These are phyloP conservation scores for Claviceps pusilla DNA, from an alignment of 2,329 filamentous ascomycete species.

Conservation along the genomic window DNA sequence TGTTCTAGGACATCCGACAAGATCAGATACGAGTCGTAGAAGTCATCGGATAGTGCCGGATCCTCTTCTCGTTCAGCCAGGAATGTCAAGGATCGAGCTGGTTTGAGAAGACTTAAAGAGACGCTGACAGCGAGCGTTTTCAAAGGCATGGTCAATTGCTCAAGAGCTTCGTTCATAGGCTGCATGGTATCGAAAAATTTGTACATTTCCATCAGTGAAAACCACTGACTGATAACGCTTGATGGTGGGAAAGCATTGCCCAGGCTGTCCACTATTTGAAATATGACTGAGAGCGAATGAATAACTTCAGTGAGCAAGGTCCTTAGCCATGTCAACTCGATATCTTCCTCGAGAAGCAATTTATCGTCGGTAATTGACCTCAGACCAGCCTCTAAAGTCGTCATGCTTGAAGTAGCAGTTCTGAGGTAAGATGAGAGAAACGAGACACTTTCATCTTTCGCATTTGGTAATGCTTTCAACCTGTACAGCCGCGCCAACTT, in stretches of 20 bases:
- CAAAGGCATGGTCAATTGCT: constrained; percentile 44
- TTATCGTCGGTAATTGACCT: constrained; percentile 34
- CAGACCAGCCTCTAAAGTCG: constrained; percentile 33
- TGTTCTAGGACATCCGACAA: constrained; percentile 55
- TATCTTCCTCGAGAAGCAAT: constrained; percentile 33
- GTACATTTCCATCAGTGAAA: constrained; percentile 52
- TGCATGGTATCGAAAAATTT: constrained; percentile 53
- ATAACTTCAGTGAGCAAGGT: constrained; percentile 54
- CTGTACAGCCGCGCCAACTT: constrained; percentile 18
- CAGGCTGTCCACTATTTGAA: constrained; percentile 52
- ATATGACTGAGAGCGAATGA: constrained; percentile 58
- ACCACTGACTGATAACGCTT: constrained; percentile 53
- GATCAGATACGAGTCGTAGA: constrained; percentile 47
- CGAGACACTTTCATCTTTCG: constrained; percentile 25
- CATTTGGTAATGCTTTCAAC: constrained; percentile 12
- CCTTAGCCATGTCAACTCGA: constrained; percentile 44
- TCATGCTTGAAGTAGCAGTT: constrained; percentile 32
- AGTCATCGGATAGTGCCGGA: constrained; percentile 18
- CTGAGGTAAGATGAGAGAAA: constrained; percentile 34
- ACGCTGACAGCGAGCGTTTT: constrained; percentile 56
- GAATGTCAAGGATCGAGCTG: constrained; percentile 37
- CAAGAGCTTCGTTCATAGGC: constrained; percentile 24
- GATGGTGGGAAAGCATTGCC: constrained; percentile 39
- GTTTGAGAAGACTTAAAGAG: constrained; percentile 57
- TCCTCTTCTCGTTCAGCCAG: constrained; percentile 25